Conservation (phyloP, 192 early-diverging fungal species). For the Chytriomyces sp. region DNA sequence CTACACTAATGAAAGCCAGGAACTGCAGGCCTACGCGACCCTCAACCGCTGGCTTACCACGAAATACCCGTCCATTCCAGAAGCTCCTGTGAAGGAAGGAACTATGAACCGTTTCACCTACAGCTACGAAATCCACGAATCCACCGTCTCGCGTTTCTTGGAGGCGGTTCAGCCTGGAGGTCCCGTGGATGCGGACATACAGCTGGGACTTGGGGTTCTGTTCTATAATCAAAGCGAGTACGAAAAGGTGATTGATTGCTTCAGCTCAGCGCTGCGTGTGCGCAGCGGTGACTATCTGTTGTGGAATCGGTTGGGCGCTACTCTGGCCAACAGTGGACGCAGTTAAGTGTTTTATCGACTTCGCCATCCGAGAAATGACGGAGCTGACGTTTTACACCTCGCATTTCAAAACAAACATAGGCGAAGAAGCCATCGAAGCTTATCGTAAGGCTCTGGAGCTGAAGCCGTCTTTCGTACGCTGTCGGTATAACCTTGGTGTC, state of each 20-base stretch:
- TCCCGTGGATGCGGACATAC: conserved; percentile 83
- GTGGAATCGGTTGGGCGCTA: conserved; percentile 94
- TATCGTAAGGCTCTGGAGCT: conserved; percentile 91
- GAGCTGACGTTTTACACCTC: too few species aligned
- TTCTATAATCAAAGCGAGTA: conserved; percentile 94
- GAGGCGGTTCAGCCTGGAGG: conserved; percentile 68
- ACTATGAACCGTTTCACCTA: conserved; percentile 1
- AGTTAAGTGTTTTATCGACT: not conserved
- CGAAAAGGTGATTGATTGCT: conserved; percentile 94
- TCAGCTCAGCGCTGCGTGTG: conserved; percentile 80
- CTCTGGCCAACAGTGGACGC: conserved; percentile 74
- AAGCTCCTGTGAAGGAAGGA: not conserved
- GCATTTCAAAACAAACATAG: not conserved
- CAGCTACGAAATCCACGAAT: conserved; percentile 61
- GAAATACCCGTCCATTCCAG: conserved; percentile 64
- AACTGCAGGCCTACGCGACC: conserved; percentile 79
- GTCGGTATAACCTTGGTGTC: conserved; percentile 91
- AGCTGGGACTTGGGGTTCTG: conserved; percentile 86
- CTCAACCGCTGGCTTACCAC: conserved; percentile 88
- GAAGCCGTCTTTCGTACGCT: conserved; percentile 89
- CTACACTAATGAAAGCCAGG: conserved; percentile 86
- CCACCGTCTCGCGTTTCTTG: conserved; percentile 75
- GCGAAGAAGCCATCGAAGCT: conserved; percentile 76
- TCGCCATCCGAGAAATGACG: too few species aligned
- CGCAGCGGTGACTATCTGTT: conserved; percentile 86